phyloP scores from a whole-genome alignment of 495 filamentous ascomycete genomes.

The Penicillium flavigenum region DNA sequence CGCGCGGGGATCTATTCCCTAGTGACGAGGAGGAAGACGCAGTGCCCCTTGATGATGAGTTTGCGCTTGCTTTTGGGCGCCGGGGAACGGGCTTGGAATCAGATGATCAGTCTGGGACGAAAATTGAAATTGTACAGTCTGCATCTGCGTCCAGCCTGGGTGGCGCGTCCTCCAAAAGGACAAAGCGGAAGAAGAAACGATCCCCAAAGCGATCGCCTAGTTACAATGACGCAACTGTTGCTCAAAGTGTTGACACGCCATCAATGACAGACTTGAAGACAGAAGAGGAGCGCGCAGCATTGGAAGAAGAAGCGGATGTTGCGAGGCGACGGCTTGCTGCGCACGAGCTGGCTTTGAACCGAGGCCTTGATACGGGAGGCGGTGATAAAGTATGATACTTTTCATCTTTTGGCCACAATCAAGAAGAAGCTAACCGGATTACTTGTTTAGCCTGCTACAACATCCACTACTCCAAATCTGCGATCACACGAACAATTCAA shows the following conservation, averaged over 20 bases:
- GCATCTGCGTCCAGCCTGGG: constrained; percentile 56
- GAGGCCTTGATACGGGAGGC: constrained; percentile 53
- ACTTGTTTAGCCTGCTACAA: constrained; percentile 13
- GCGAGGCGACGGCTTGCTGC: constrained; percentile 71
- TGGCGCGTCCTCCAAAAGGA: constrained; percentile 48
- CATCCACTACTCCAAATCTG: constrained; percentile 9
- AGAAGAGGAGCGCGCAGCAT: constrained; percentile 69
- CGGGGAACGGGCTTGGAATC: constrained; percentile 57
- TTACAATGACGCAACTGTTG: constrained; percentile 8
- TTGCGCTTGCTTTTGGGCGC: constrained; percentile 73
- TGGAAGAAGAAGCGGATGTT: constrained; percentile 69
- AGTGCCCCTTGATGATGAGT: constrained; percentile 89
- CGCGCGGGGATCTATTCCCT: constrained; percentile 89
- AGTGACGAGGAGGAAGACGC: constrained; percentile 94
- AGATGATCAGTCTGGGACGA: constrained; percentile 72
- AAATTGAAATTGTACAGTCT: constrained; percentile 62
- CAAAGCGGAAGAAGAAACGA: constrained; percentile 36
- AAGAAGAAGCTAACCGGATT: constrained; percentile 11
- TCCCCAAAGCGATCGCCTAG: constrained; percentile 27
- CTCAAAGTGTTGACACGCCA: constrained; percentile 35
- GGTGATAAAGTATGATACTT: constrained; percentile 15
- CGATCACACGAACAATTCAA: constrained; percentile 7
- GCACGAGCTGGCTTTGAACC: constrained; percentile 64
- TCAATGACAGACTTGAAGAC: constrained; percentile 71
- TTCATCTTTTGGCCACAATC: too few relatives aligned